phyloP scores from a whole-genome alignment of 192 early-diverging fungal genomes.

The Umbelopsis sp. region DNA sequence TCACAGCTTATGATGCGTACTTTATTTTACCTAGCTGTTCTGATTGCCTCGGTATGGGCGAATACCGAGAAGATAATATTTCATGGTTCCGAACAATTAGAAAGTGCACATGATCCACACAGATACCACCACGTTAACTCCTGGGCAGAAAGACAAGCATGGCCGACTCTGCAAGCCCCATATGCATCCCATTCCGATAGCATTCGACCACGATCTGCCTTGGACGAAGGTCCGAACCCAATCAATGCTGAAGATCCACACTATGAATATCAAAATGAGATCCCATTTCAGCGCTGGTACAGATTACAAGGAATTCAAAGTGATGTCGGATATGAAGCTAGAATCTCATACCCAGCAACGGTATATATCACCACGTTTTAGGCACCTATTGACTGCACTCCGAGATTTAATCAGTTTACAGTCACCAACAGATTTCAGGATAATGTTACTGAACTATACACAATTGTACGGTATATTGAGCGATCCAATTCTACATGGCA shows the following conservation, averaged over 20 bases:
- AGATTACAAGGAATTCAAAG: neutral
- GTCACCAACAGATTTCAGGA: constrained; percentile 23
- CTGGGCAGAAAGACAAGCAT: neutral
- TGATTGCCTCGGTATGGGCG: neutral
- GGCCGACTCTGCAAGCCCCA: neutral
- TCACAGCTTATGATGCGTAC: neutral
- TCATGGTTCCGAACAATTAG: neutral
- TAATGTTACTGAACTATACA: neutral
- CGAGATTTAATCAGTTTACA: neutral
- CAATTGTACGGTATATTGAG: neutral
- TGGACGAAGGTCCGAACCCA: neutral
- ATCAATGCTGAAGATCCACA: constrained; percentile 14
- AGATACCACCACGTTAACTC: neutral
- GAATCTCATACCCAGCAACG: constrained; percentile 28
- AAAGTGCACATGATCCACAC: neutral
- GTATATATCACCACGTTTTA: neutral
- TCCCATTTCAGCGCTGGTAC: constrained; percentile 15
- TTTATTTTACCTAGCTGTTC: neutral
- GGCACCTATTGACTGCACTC: neutral
- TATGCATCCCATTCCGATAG: neutral
- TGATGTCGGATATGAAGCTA: constrained; percentile 15
- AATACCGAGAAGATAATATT: constrained; percentile 34
- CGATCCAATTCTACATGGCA: neutral
- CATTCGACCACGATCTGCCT: constrained; percentile 6
- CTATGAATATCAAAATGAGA: constrained; percentile 9